Evolutionary conservation across 2,329 filamentous ascomycete genomes (phyloP).

Genomic region (Exophiala lecanii-corni): DNA sequence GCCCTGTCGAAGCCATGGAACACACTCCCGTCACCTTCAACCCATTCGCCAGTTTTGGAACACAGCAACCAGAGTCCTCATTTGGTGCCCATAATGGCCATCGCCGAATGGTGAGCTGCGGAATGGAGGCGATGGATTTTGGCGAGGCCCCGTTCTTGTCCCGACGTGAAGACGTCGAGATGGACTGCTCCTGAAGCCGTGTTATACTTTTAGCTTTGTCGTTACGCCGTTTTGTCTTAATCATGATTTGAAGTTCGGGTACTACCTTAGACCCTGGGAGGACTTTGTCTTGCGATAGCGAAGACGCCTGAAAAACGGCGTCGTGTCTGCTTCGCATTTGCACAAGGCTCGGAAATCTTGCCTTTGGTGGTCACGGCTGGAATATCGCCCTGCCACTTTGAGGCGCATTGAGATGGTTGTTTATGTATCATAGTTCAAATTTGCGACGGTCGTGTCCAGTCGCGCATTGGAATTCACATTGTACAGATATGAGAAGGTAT

Average conservation of each 20-base stretch:
- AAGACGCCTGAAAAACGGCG: too few species aligned
- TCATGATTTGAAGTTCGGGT: conserved; percentile 1
- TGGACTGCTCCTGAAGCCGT: conserved; percentile 32
- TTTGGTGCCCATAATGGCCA: conserved; percentile 27
- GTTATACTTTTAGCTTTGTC: background rate
- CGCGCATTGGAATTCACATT: too few species aligned
- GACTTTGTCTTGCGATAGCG: conserved; percentile 1
- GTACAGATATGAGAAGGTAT: too few species aligned
- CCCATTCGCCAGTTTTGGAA: conserved; percentile 21
- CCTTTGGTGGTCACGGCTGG: too few species aligned
- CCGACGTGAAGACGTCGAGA: conserved; percentile 38
- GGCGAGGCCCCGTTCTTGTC: conserved; percentile 43
- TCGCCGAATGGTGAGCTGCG: conserved; percentile 30
- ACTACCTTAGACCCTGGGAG: background rate
- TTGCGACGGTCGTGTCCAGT: too few species aligned
- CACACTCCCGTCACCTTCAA: conserved; percentile 17
- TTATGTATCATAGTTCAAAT: too few species aligned
- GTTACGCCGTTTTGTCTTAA: background rate
- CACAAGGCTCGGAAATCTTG: too few species aligned
- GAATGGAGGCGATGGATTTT: conserved; percentile 38
- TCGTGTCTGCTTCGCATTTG: too few species aligned
- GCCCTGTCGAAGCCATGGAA: conserved; percentile 8
- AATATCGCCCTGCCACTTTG: too few species aligned
- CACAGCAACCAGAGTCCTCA: conserved; percentile 16
- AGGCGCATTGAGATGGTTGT: too few species aligned